phyloP scores from a whole-genome alignment of 306 rosid species.

The Cucurbita moschata region DNA sequence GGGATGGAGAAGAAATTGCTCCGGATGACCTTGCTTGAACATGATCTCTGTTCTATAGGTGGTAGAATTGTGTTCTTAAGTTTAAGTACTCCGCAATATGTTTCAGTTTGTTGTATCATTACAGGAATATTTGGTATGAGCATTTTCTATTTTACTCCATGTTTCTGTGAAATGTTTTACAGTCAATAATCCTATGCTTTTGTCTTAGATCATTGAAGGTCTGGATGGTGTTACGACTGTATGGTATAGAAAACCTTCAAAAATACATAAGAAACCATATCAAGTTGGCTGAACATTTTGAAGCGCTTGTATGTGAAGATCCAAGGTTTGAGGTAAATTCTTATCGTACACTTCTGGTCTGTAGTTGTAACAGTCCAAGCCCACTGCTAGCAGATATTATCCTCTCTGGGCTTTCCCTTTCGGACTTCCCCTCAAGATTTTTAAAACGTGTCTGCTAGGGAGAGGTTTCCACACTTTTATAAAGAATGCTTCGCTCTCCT shows the following conservation, averaged over 20 bases:
- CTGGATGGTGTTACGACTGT: conserved; percentile 86
- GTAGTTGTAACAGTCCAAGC: background rate
- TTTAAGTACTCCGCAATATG: background rate
- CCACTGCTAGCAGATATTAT: too few relatives aligned
- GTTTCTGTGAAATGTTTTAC: conserved; percentile 1
- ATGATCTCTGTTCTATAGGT: background rate
- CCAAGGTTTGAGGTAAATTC: conserved; percentile 51
- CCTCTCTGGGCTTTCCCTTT: too few relatives aligned
- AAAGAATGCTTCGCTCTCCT: too few relatives aligned
- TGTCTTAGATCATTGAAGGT: conserved; percentile 62
- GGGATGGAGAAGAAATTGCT: background rate
- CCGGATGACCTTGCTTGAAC: background rate
- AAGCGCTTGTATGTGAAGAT: conserved; percentile 54
- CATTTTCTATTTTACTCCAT: background rate
- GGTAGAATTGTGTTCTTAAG: background rate
- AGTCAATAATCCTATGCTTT: conserved; percentile 6
- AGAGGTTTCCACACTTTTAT: too few relatives aligned
- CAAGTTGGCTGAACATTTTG: conserved; percentile 56
- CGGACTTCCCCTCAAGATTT: too few relatives aligned
- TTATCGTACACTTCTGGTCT: background rate
- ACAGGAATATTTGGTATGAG: background rate
- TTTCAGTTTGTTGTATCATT: too few relatives aligned
- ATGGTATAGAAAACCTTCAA: conserved; percentile 70
- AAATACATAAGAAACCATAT: conserved; percentile 58
- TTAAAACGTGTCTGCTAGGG: too few relatives aligned